phyloP scores from a whole-genome alignment of 768 basidiomycete genomes.

The Crucibulum laeve region DNA sequence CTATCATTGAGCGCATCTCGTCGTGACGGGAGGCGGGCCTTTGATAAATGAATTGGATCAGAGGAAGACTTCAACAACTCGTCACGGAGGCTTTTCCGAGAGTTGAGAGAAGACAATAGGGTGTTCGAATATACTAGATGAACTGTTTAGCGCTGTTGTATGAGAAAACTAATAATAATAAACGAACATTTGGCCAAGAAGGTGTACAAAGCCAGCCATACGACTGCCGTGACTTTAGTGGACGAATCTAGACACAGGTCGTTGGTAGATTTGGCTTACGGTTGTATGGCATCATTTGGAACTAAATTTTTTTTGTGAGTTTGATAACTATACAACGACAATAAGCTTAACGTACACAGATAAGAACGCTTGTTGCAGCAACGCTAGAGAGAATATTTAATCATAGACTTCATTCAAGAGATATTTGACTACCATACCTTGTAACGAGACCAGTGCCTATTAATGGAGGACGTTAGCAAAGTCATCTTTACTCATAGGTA shows the following conservation, averaged over 20 bases:
- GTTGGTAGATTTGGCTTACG: not conserved
- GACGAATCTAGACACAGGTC: not conserved
- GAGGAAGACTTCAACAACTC: not conserved
- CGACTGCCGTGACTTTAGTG: not conserved
- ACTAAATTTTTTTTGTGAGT: not conserved
- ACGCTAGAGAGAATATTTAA: not conserved
- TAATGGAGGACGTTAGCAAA: not conserved
- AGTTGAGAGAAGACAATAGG: not conserved
- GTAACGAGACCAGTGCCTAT: not conserved
- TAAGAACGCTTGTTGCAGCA: not conserved
- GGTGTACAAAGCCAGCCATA: not conserved
- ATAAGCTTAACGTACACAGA: not conserved
- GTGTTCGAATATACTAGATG: not conserved
- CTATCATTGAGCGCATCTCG: not conserved
- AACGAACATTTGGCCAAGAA: not conserved
- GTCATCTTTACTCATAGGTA: not conserved
- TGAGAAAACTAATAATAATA: not conserved
- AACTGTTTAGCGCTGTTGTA: not conserved
- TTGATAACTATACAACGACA: not conserved
- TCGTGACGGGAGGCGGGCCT: not conserved
- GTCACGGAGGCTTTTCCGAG: not conserved
- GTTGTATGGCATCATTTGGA: not conserved
- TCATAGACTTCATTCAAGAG: not conserved
- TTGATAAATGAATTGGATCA: not conserved
- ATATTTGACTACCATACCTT: not conserved